Conservation (phyloP, 106 monocot species). For the Hemerocallis citrina region DNA sequence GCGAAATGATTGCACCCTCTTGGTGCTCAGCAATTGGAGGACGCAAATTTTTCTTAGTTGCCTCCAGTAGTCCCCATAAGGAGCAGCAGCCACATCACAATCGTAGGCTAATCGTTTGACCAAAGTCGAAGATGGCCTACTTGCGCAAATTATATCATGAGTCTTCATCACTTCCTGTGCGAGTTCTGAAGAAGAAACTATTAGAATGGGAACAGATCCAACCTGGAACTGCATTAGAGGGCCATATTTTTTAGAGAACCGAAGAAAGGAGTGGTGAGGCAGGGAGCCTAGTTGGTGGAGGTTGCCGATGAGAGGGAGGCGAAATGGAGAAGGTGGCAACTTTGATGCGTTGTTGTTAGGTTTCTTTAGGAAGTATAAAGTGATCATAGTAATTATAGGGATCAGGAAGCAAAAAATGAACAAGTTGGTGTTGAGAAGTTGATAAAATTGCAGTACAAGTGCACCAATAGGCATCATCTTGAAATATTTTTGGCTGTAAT, state of each 20-base stretch:
- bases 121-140: conserved; percentile 11
- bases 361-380: too few relatives aligned
- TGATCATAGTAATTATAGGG: too few relatives aligned
- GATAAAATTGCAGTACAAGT: too few relatives aligned
- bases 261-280: conserved; percentile 15
- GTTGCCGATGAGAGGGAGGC: conserved; percentile 42
- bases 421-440: too few relatives aligned
- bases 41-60: background rate
- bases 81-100: background rate
- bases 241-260: conserved; percentile 18
- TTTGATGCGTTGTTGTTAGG: too few relatives aligned
- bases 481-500: too few relatives aligned
- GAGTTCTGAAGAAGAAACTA: conserved; percentile 21
- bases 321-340: conserved; percentile 10
- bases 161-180: conserved; percentile 22
- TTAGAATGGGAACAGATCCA: conserved; percentile 12
- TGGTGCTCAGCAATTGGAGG: background rate
- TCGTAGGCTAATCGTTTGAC: background rate
- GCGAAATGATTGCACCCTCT: conserved; percentile 1
- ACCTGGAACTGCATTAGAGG: conserved; percentile 23
- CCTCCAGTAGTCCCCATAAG: background rate
- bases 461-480: too few relatives aligned
- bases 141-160: conserved; percentile 26
- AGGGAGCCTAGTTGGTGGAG: conserved; percentile 33
- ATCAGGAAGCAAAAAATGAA: too few relatives aligned